Evolutionary conservation across 768 basidiomycete species (phyloP).

Genomic region (Lenzites betulinus): DNA sequence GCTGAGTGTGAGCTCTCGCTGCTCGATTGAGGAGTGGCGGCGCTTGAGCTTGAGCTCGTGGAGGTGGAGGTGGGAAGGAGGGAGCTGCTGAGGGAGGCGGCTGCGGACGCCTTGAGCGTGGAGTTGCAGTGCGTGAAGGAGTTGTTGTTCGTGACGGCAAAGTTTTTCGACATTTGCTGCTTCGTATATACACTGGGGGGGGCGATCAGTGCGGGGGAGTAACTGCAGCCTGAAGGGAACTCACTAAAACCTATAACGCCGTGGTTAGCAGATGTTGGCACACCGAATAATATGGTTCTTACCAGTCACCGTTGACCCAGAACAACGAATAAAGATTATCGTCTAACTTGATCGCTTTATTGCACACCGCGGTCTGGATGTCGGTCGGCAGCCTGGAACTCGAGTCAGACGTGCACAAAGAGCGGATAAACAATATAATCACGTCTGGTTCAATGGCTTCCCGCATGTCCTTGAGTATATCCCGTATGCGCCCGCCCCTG

Average conservation of each 20-base stretch:
- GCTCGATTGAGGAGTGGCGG: too few species aligned
- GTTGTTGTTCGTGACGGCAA: constrained; percentile 21
- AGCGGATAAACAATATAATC: not conserved
- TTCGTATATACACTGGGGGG: constrained; percentile 8
- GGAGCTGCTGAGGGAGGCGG: not conserved
- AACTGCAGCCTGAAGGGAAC: not conserved
- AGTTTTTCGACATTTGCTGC: constrained; percentile 14
- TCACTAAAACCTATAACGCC: constrained; percentile 16
- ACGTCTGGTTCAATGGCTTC: constrained; percentile 1
- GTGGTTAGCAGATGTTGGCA: not conserved
- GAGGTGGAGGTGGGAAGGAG: too few species aligned
- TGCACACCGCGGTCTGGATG: constrained; percentile 21
- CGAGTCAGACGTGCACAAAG: not conserved
- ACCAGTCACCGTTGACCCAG: constrained; percentile 14
- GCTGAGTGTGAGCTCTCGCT: not conserved
- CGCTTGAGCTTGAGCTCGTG: too few species aligned
- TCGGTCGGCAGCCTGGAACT: constrained; percentile 8
- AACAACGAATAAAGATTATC: constrained; percentile 13
- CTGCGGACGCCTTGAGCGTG: constrained; percentile 1
- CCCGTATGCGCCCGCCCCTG: constrained; percentile 14
- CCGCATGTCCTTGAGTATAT: constrained; percentile 1
- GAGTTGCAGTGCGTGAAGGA: constrained; percentile 24
- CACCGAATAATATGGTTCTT: not conserved
- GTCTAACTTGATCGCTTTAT: constrained; percentile 19
- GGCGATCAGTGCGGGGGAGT: not conserved